phyloP scores from a whole-genome alignment of 192 early-diverging fungal genomes.

The Entophlyctis helioformis region DNA sequence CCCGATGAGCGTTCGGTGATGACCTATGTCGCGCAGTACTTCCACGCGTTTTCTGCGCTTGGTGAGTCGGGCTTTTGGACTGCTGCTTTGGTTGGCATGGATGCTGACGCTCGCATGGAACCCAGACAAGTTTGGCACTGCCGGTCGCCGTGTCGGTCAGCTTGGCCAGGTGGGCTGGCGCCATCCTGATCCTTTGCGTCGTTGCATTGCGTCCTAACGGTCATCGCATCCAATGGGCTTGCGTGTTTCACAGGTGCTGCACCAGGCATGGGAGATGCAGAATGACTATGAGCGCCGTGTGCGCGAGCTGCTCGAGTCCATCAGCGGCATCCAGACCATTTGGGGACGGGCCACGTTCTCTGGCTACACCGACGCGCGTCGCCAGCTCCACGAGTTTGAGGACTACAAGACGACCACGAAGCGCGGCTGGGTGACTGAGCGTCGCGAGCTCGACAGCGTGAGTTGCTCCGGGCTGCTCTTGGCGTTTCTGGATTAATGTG shows the following conservation, averaged over 20 bases:
- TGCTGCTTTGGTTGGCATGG: no score
- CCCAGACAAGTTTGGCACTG: conserved; percentile 70
- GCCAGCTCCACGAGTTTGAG: conserved; percentile 60
- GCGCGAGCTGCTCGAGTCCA: conserved; percentile 53
- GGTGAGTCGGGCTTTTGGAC: conserved; percentile 23
- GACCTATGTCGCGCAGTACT: conserved; percentile 97
- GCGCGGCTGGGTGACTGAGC: conserved; percentile 57
- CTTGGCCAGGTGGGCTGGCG: conserved; percentile 44
- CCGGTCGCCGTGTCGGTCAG: conserved; percentile 85
- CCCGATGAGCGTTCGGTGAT: conserved; percentile 95
- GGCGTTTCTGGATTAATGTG: no score
- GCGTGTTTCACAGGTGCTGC: conserved; percentile 58
- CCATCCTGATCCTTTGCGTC: not conserved
- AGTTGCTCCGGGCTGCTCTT: conserved; percentile 2
- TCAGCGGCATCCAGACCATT: conserved; percentile 42
- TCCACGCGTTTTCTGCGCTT: conserved; percentile 89
- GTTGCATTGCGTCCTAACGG: not conserved
- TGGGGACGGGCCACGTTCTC: conserved; percentile 60
- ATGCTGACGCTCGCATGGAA: not conserved
- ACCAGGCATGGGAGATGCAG: conserved; percentile 84
- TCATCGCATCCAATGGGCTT: no score
- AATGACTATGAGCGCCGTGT: conserved; percentile 88
- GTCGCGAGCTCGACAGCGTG: conserved; percentile 73
- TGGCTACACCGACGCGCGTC: conserved; percentile 66
- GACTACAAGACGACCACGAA: conserved; percentile 60